Percentiles rank a stretch among this genome's conserved stretches.
phyloP scores from a whole-genome alignment of 441 rosid genomes.

The Gossypium davidsonii region DNA sequence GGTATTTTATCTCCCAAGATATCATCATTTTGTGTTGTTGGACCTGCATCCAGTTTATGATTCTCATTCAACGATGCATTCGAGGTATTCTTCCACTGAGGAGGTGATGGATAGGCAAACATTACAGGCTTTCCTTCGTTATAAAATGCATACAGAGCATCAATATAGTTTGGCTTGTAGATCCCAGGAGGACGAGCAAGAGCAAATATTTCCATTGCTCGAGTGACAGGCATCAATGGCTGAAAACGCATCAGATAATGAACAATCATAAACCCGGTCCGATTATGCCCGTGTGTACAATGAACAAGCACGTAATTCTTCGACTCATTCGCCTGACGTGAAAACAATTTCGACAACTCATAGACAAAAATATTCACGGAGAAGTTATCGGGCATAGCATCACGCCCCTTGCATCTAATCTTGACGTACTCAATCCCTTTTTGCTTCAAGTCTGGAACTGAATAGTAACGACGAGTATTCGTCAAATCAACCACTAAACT shows the following conservation, averaged over 20 bases:
- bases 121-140: constrained; percentile 77
- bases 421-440: neutral
- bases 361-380: constrained; percentile 76
- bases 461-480: neutral
- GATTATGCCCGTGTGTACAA: constrained; percentile 95
- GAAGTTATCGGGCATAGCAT: neutral
- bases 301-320: constrained; percentile 85
- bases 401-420: constrained; percentile 1
- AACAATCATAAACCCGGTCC: constrained; percentile 94
- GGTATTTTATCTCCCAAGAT: constrained; percentile 89
- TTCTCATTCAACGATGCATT: constrained; percentile 54
- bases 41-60: constrained; percentile 34
- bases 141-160: constrained; percentile 69
- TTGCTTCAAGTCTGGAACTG: neutral
- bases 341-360: constrained; percentile 68
- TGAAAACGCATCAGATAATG: constrained; percentile 80
- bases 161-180: constrained; percentile 83
- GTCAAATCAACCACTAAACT: constrained; percentile 6
- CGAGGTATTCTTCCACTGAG: constrained; percentile 88
- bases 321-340: constrained; percentile 48
- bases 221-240: constrained; percentile 56
- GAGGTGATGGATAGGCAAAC: constrained; percentile 66
- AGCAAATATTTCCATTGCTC: constrained; percentile 76
- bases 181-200: constrained; percentile 96
- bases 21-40: constrained; percentile 79